These are phyloP conservation scores for Alternaria brassicicola DNA, from an alignment of 2,329 filamentous ascomycete species.

Conservation along the genomic window DNA sequence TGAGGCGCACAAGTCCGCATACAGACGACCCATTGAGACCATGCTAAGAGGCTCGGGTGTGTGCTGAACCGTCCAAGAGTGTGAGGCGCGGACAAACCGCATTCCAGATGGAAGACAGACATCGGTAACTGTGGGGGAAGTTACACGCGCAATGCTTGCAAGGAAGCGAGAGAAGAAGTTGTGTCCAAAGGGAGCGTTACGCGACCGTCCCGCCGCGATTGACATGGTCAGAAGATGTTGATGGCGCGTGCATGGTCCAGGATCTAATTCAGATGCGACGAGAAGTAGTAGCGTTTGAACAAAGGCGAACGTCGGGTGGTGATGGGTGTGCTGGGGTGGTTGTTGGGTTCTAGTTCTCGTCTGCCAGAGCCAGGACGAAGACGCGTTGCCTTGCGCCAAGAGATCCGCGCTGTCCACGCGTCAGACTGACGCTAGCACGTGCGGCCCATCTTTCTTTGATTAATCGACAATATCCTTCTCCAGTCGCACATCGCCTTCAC, in stretches of 20 bases:
- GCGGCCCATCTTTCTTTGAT: constrained; percentile 1
- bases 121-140: constrained; percentile 81
- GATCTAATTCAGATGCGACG: constrained; percentile 19
- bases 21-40: constrained; percentile 59
- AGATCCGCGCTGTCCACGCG: background rate
- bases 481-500: background rate
- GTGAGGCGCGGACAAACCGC: constrained; percentile 56
- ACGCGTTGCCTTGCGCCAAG: constrained; percentile 23
- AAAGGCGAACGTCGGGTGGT: constrained; percentile 19
- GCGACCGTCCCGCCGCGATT: constrained; percentile 30
- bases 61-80: constrained; percentile 51
- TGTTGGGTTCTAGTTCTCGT: constrained; percentile 6
- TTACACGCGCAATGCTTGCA: constrained; percentile 63
- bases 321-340: constrained; percentile 22
- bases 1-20: constrained; percentile 46
- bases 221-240: constrained; percentile 38
- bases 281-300: constrained; percentile 5
- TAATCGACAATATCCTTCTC: constrained; percentile 9
- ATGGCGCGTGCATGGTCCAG: constrained; percentile 8
- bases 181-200: constrained; percentile 28
- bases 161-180: constrained; percentile 43
- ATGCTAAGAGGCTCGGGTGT: constrained; percentile 66
- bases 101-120: constrained; percentile 68
- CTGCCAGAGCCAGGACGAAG: background rate
- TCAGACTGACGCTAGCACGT: constrained; percentile 7